These are phyloP conservation scores for Malus hybrid DNA, from an alignment of 331 rosid genomes.

Conservation along the genomic window DNA sequence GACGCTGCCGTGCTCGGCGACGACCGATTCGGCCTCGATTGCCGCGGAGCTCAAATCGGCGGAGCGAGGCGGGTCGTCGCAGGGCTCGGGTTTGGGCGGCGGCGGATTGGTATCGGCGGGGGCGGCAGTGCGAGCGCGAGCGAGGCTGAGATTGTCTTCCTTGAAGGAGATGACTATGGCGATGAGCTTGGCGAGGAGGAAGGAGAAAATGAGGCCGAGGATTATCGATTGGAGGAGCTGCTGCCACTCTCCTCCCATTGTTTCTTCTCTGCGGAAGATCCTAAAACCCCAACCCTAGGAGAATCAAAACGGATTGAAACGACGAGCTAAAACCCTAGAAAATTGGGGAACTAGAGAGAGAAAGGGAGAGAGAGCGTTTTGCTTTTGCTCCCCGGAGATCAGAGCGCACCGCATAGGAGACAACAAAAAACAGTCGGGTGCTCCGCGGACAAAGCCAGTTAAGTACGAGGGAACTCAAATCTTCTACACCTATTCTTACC, in stretches of 20 bases:
- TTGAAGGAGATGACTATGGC: slow-evolving; percentile 77
- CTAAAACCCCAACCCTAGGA: neutral
- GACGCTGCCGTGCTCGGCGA: slow-evolving; percentile 89
- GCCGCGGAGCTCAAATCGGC: slow-evolving; percentile 9
- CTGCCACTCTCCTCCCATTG: slow-evolving; percentile 53
- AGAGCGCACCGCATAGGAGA: neutral
- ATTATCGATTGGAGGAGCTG: slow-evolving; percentile 69
- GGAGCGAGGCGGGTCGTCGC: neutral
- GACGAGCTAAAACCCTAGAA: slow-evolving; percentile 32
- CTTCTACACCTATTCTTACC: too few relatives aligned
- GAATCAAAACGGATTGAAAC: neutral
- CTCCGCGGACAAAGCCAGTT: neutral
- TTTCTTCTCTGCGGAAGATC: too few relatives aligned
- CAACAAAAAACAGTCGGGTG: neutral
- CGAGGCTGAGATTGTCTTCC: slow-evolving; percentile 58
- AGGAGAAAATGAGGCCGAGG: slow-evolving; percentile 85
- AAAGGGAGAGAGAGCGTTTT: neutral
- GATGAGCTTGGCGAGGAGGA: slow-evolving; percentile 85
- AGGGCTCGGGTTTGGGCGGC: neutral
- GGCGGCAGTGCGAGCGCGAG: slow-evolving; percentile 29
- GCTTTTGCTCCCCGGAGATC: neutral
- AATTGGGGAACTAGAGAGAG: neutral
- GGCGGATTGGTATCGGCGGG: neutral
- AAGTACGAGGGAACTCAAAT: neutral
- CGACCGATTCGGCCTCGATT: slow-evolving; percentile 55